These are phyloP conservation scores for Lenzites betulinus DNA, from an alignment of 768 basidiomycete genomes.

Conservation along the genomic window DNA sequence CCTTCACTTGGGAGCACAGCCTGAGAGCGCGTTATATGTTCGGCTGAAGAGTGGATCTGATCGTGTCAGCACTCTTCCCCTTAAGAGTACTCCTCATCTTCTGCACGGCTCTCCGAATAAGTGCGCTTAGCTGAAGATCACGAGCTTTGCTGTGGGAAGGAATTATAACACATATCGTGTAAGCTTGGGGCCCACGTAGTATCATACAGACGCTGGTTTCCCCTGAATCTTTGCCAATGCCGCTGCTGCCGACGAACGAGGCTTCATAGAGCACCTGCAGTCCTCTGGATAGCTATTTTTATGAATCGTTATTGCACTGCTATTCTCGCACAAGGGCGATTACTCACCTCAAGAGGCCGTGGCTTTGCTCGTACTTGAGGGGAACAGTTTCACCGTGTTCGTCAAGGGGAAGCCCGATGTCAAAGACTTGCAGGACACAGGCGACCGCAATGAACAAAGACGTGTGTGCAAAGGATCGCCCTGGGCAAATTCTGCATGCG, in stretches of 20 bases:
- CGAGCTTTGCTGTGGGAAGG: too few relatives aligned
- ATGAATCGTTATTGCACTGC: background rate
- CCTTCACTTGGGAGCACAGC: too few relatives aligned
- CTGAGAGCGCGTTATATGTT: too few relatives aligned
- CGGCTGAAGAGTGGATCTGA: too few relatives aligned
- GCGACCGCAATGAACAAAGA: conserved; percentile 19
- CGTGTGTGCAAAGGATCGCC: conserved; percentile 16
- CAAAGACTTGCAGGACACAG: conserved; percentile 21
- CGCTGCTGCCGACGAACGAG: conserved; percentile 6
- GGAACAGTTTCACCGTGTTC: background rate
- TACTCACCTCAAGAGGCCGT: conserved; percentile 12
- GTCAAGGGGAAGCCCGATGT: conserved; percentile 18
- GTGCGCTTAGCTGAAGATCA: too few relatives aligned
- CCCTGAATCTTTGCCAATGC: too few relatives aligned
- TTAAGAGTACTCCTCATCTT: too few relatives aligned
- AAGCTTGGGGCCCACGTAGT: too few relatives aligned
- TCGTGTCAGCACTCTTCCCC: too few relatives aligned
- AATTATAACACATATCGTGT: too few relatives aligned
- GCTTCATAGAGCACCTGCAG: conserved; percentile 8
- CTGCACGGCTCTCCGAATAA: too few relatives aligned
- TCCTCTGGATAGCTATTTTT: background rate
- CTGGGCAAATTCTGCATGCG: conserved; percentile 21
- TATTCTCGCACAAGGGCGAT: background rate
- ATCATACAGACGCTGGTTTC: too few relatives aligned
- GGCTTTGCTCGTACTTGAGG: background rate